Evolutionary conservation across 2,329 filamentous ascomycete species (phyloP), one percentile per base, ranked within the genome.

Genomic region (Nemania bipapillata): DNA sequence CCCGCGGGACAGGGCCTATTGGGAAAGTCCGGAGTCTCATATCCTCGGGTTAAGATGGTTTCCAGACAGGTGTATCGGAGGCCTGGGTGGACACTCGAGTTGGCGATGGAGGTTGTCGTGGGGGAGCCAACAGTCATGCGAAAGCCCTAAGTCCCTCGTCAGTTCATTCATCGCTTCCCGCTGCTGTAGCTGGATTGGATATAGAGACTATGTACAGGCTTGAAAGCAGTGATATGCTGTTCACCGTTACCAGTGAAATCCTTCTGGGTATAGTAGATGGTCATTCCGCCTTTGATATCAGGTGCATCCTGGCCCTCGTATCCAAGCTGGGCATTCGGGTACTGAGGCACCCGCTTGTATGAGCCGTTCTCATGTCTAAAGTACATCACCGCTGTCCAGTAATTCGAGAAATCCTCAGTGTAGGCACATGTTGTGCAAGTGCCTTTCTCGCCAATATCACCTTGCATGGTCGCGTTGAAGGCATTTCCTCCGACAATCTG

Each of bases 191-290:
- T 26, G 26, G 40, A 45, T 22, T 6, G n/a, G 20, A 8, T 2
- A 28, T 35, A 6, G 20, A 30, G 3, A 20, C 20, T 37, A 73
- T 79, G 69, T 66, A 81, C 79, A 3, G 81, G 80, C 68, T 80
- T 80, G 74, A 84, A 84, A 8, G 82, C 82, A 2, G 81, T 84
- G 37, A 84, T 82, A 71, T 81, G 80, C 32, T 75, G 61, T 73
- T 78, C 72, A 5, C 74, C 76, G 52, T 78, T 77, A 2, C 67
- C 73, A 20, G 26, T 70, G 57, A 76, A 74, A 66, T 77, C 76
- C 58, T 76, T 73, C 66, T 77, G 76, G 0, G 73, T 77, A 54
- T 78, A 78, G 68, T 78, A 78, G 28, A 78, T 70, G n/a, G 77
- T 78, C 76, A 78, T 77, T 6, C 77, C 77, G 5, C 75, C 77